Base-by-base conservation (phyloP, 2,329 filamentous ascomycete genomes). In the Neobulgaria alba region DNA sequence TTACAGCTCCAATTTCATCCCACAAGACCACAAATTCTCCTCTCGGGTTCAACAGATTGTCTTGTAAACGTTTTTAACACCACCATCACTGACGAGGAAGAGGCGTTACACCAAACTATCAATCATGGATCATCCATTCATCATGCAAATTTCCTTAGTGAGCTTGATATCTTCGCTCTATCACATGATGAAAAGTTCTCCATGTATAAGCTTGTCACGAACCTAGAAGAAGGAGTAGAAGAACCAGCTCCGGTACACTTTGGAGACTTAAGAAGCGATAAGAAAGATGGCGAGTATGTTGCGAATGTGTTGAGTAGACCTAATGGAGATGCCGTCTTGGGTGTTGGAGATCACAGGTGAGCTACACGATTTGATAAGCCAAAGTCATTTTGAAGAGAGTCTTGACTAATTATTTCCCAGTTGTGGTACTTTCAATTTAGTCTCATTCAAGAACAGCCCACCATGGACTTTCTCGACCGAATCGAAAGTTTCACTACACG, bases 21-120 rank as follows among this genome's bases (percentile, higher is more conserved):
- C 0, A 65, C 62, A 2, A 66, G 73, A 36, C 68, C 74, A 1
- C 68, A 73, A 33, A 65, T 84, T 12, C 71, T 90, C 4, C 68
- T 90, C 9, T 86, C 83, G 1, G 83, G 82, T 32, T 86, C 82
- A 29, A 90, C 84, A 10, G 85, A 92, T 61, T 84, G 84, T 5
- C 72, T 90, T 1, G 72, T 90, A 53, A 88, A 84, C 56, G 67
- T 90, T 33, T 85, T 82, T 62, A 80, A 92, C 63, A 82, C 76
- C 14, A 69, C 71, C 35, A 71, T 85, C 43, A 63, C 68, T 14
- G 81, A 85, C 51, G 85, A 90, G 61, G 85, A 90, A 56, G 85
- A 90, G 34, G 79, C 85, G 1, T 67, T 88, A 15, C 68, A 83
- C 43, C 82, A 87, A 61, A 84, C 86, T 10, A 79, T 89, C 59